Conservation (phyloP, 108 stramenopile genomes). For the Nitzschia putrida region DNA sequence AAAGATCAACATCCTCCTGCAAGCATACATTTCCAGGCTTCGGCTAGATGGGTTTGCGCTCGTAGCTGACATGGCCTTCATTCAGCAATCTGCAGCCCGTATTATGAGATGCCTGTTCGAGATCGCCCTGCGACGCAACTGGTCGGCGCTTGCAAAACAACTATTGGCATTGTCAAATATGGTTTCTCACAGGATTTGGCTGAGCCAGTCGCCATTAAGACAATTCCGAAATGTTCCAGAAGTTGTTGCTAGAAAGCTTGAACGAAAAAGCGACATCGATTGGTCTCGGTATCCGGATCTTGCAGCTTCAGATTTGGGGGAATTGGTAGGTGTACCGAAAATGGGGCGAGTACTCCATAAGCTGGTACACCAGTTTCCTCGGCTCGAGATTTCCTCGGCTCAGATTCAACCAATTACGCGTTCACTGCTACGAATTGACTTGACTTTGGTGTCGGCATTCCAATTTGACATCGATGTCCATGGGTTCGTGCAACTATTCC, state of each 20-base stretch:
- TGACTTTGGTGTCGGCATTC: conserved; percentile 92
- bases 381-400: conserved; percentile 84
- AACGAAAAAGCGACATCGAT: conserved; percentile 93
- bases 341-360: conserved; percentile 96
- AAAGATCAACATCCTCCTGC: conserved; percentile 97
- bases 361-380: conserved; percentile 96
- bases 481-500: conserved; percentile 91
- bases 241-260: conserved; percentile 91
- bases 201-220: conserved; percentile 93
- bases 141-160: conserved; percentile 92
- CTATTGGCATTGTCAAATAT: conserved; percentile 92
- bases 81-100: conserved; percentile 96
- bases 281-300: conserved; percentile 96
- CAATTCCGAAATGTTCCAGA: conserved; percentile 94
- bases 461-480: conserved; percentile 90
- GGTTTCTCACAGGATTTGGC: conserved; percentile 94
- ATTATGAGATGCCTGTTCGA: conserved; percentile 97
- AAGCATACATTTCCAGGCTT: conserved; percentile 97
- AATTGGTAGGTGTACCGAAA: conserved; percentile 95
- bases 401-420: conserved; percentile 97
- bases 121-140: conserved; percentile 91
- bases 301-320: conserved; percentile 94
- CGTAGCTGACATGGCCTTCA: conserved; percentile 97
- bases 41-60: conserved; percentile 98
- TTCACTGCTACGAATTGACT: conserved; percentile 92